phyloP scores from a whole-genome alignment of 805 yeast genomes.

The Metschnikowia orientalis region DNA sequence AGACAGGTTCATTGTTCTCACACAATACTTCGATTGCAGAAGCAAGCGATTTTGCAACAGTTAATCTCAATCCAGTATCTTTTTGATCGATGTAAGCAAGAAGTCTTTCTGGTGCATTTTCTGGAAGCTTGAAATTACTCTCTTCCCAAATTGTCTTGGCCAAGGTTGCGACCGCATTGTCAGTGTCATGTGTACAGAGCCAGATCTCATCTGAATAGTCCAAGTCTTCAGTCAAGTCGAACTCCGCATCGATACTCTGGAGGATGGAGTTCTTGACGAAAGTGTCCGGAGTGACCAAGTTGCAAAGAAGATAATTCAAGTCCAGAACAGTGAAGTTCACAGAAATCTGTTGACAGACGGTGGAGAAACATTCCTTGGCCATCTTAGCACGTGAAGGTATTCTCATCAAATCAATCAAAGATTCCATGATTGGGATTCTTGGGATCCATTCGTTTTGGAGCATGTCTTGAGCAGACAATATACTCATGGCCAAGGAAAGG shows the following conservation, averaged over 20 bases:
- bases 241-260: constrained; percentile 84
- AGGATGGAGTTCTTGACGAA: constrained; percentile 77
- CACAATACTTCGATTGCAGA: constrained; percentile 44
- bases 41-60: constrained; percentile 68
- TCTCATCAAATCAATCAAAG: constrained; percentile 61
- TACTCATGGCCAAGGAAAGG: constrained; percentile 68
- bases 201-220: constrained; percentile 65
- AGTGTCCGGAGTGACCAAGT: constrained; percentile 53
- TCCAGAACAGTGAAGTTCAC: constrained; percentile 55
- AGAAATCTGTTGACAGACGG: constrained; percentile 74
- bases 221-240: constrained; percentile 49
- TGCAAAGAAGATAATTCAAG: constrained; percentile 51
- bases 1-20: constrained; percentile 18
- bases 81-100: constrained; percentile 46
- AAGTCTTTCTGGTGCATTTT: constrained; percentile 44
- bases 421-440: constrained; percentile 57
- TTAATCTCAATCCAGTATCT: constrained; percentile 66
- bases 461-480: constrained; percentile 60
- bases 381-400: constrained; percentile 74
- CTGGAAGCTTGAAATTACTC: constrained; percentile 49
- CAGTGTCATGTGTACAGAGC: constrained; percentile 74
- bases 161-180: constrained; percentile 52
- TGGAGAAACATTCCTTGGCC: constrained; percentile 77
- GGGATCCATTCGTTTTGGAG: constrained; percentile 68
- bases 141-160: constrained; percentile 88